These are phyloP conservation scores for Metarhizium guizhouense DNA, from an alignment of 2,329 filamentous ascomycete species.

Conservation along the genomic window DNA sequence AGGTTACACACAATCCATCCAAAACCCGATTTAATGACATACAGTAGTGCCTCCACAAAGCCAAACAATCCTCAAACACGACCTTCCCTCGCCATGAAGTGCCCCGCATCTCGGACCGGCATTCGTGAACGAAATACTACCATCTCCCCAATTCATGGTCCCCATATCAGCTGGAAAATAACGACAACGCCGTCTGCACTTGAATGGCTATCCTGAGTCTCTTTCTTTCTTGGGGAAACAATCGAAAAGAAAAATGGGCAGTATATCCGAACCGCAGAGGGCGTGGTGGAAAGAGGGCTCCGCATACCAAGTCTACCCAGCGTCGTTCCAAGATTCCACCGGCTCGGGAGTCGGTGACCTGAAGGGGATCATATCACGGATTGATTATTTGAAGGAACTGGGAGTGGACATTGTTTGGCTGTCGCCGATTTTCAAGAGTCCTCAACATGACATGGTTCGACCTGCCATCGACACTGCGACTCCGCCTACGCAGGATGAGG, in stretches of 20 bases:
- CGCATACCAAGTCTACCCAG: conserved; percentile 54
- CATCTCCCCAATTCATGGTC: neutral
- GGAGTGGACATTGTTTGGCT: conserved; percentile 53
- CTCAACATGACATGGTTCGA: conserved; percentile 53
- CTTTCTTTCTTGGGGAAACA: neutral
- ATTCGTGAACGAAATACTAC: too few species aligned
- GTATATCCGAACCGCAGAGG: conserved; percentile 14
- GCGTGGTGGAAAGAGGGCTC: conserved; percentile 53
- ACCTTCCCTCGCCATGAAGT: neutral
- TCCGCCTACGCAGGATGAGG: neutral
- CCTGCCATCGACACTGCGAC: neutral
- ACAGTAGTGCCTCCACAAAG: neutral
- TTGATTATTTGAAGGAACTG: conserved; percentile 45
- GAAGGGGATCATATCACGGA: conserved; percentile 46
- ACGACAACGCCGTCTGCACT: neutral
- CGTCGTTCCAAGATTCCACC: conserved; percentile 52
- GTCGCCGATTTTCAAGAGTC: conserved; percentile 38
- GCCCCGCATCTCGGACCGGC: conserved; percentile 1
- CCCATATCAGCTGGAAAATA: neutral
- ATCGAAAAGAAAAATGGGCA: conserved; percentile 12
- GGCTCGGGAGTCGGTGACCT: conserved; percentile 47
- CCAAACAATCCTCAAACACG: neutral
- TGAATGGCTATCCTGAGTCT: neutral
- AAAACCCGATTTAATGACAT: neutral
- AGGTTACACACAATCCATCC: neutral